These are phyloP conservation scores for Fusarium nelsonii DNA, from an alignment of 2,329 filamentous ascomycete genomes.

Conservation along the genomic window DNA sequence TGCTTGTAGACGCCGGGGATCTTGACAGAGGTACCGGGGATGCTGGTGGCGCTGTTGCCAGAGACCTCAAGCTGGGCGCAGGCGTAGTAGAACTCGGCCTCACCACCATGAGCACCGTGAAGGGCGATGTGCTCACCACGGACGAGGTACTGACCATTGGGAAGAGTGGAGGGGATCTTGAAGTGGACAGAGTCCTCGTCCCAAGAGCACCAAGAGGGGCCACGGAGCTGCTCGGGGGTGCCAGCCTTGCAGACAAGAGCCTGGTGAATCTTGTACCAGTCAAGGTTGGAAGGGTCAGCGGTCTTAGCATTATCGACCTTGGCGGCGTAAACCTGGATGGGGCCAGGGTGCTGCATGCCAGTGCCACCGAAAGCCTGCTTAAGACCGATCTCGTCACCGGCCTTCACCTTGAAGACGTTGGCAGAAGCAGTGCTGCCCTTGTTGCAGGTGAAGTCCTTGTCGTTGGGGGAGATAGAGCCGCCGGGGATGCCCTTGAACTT, in stretches of 20 bases:
- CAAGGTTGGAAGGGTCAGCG: conserved; percentile 1
- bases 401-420: conserved; percentile 26
- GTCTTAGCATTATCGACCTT: conserved; percentile 1
- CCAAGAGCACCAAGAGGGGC: conserved; percentile 26
- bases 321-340: conserved; percentile 22
- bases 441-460: conserved; percentile 28
- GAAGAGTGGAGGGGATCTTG: conserved; percentile 24
- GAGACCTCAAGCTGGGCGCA: conserved; percentile 36
- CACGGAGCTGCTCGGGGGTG: conserved; percentile 12
- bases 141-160: conserved; percentile 30
- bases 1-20: conserved; percentile 28
- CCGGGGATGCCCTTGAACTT: conserved; percentile 20
- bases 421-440: conserved; percentile 3
- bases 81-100: conserved; percentile 42
- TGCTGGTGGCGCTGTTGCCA: conserved; percentile 24
- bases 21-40: conserved; percentile 19
- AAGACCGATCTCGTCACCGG: conserved; percentile 18
- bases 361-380: conserved; percentile 25
- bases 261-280: conserved; percentile 30
- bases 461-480: conserved; percentile 20
- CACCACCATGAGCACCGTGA: conserved; percentile 32
- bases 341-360: conserved; percentile 25
- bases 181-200: conserved; percentile 22
- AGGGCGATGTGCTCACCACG: conserved; percentile 40
- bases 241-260: conserved; percentile 21